A percentile compares a stretch with the other conserved stretches of the same genome.
Evolutionary conservation across 2,329 filamentous ascomycete species (phyloP).

Genomic region (Cadophora malorum): DNA sequence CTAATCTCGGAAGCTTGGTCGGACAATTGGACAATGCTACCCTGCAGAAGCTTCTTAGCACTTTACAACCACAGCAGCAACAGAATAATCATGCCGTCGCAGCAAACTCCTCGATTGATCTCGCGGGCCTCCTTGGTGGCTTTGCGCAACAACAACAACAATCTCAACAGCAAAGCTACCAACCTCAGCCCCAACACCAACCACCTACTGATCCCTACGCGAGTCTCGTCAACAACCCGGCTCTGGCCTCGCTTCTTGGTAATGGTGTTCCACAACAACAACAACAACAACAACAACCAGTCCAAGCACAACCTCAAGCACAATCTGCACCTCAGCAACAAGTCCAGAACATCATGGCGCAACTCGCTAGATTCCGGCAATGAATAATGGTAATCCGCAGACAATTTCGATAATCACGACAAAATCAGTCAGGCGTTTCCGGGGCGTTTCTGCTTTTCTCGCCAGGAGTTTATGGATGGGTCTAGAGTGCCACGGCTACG

Average conservation of each 20-base stretch:
- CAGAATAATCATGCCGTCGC: slow-evolving; percentile 37
- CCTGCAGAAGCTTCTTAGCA: slow-evolving; percentile 72
- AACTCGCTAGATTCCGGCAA: slow-evolving; percentile 70
- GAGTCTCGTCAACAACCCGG: slow-evolving; percentile 37
- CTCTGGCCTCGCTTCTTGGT: slow-evolving; percentile 39
- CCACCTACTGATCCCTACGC: slow-evolving; percentile 42
- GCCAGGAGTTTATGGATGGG: neutral
- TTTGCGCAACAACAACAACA: slow-evolving; percentile 41
- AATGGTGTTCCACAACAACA: slow-evolving; percentile 31
- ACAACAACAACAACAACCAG: slow-evolving; percentile 6
- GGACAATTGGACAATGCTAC: slow-evolving; percentile 71
- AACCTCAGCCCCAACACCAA: slow-evolving; percentile 31
- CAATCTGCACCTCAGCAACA: slow-evolving; percentile 49
- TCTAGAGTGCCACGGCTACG: neutral
- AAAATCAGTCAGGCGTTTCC: neutral
- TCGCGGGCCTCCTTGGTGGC: slow-evolving; percentile 44
- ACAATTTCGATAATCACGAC: neutral
- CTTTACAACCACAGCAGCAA: slow-evolving; percentile 51
- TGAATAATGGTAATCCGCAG: slow-evolving; percentile 40
- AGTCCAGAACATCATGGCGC: slow-evolving; percentile 77
- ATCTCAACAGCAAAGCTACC: slow-evolving; percentile 45
- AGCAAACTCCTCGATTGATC: slow-evolving; percentile 47
- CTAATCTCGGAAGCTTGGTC: slow-evolving; percentile 69
- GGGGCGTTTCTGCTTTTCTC: neutral
- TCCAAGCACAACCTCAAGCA: slow-evolving; percentile 24